Percentiles rank a stretch among this genome's conserved stretches.
Conservation (phyloP, 2,329 filamentous ascomycete genomes). For the Scedosporium aurantiacum region DNA sequence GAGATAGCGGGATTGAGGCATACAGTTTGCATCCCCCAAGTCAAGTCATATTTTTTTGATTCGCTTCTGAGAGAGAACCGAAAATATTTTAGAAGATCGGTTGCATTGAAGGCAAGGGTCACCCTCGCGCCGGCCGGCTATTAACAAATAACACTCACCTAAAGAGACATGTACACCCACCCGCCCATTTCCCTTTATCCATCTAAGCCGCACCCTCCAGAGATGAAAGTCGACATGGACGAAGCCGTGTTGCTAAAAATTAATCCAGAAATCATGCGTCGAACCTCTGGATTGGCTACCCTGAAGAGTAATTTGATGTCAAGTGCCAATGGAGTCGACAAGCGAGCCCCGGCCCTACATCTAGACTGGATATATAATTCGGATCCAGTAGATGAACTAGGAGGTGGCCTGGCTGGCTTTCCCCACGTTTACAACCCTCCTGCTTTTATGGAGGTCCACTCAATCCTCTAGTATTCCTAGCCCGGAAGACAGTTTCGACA, state of each 20-base stretch:
- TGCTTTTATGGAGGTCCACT: not conserved
- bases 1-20: not conserved
- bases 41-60: not conserved
- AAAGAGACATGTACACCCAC: not conserved
- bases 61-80: not conserved
- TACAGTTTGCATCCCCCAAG: not conserved
- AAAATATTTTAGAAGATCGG: not conserved
- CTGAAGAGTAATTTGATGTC: not conserved
- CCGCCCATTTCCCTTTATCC: not conserved
- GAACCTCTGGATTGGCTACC: not conserved
- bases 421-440: not conserved
- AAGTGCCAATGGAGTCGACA: not conserved
- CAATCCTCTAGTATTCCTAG: not conserved
- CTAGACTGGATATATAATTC: not conserved
- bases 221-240: not conserved
- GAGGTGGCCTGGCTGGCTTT: not conserved
- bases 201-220: not conserved
- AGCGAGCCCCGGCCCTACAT: not conserved
- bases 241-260: constrained; percentile 3
- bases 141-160: not conserved
- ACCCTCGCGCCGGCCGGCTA: not conserved
- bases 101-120: not conserved
- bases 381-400: not conserved
- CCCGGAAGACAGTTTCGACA: too few relatives aligned
- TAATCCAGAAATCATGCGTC: not conserved